These are phyloP conservation scores for Fusarium albidum DNA, from an alignment of 2,329 filamentous ascomycete genomes.

Conservation along the genomic window DNA sequence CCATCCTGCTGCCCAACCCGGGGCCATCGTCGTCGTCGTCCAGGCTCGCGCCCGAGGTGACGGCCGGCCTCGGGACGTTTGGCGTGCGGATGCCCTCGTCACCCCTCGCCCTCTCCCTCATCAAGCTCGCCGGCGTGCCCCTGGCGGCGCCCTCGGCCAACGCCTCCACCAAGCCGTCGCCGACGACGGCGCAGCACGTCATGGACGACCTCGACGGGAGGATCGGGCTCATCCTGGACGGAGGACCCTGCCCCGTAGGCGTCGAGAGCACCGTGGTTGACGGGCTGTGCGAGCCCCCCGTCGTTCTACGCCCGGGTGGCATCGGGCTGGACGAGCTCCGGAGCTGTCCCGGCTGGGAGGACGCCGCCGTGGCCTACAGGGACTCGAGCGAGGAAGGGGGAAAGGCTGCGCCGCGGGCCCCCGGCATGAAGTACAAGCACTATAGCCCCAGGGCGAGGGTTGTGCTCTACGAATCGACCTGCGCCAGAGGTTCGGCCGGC, in stretches of 20 bases:
- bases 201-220: conserved; percentile 82
- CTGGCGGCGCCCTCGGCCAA: conserved; percentile 95
- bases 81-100: conserved; percentile 90
- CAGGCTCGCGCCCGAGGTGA: conserved; percentile 87
- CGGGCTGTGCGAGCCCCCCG: conserved; percentile 81
- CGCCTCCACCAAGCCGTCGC: conserved; percentile 90
- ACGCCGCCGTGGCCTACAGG: conserved; percentile 79
- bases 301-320: conserved; percentile 86
- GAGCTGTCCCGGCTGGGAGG: conserved; percentile 80
- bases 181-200: conserved; percentile 90
- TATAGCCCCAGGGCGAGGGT: conserved; percentile 93
- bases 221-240: conserved; percentile 89
- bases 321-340: conserved; percentile 83
- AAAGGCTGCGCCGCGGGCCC: conserved; percentile 76
- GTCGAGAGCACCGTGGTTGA: conserved; percentile 98
- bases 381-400: conserved; percentile 75
- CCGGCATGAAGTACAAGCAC: conserved; percentile 99
- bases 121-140: conserved; percentile 78
- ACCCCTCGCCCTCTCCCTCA: conserved; percentile 85
- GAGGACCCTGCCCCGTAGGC: conserved; percentile 84
- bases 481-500: conserved; percentile 45
- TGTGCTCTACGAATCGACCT: conserved; percentile 75
- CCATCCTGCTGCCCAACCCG: conserved; percentile 87
- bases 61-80: conserved; percentile 84
- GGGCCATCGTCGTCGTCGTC: too few relatives aligned